phyloP scores from a whole-genome alignment of 306 rosid species.

The Cyamopsis tetragonoloba region DNA sequence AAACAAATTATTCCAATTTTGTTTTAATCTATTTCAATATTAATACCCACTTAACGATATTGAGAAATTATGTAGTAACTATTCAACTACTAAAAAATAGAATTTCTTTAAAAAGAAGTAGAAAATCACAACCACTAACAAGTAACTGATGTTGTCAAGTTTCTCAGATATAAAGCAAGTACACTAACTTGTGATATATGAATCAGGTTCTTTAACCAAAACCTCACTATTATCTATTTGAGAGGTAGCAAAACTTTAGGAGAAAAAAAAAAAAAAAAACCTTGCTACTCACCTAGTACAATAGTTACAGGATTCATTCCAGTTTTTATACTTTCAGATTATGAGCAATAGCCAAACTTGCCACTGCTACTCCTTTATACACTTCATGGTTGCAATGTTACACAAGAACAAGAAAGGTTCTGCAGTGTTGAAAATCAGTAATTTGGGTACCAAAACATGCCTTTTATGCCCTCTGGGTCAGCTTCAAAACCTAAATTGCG shows the following conservation, averaged over 20 bases:
- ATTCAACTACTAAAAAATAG: background rate
- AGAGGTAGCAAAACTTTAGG: background rate
- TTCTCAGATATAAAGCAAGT: background rate
- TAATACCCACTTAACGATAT: too few species aligned
- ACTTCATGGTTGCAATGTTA: constrained; percentile 10
- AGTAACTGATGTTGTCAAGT: background rate
- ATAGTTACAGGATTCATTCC: constrained; percentile 22
- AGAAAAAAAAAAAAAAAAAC: background rate
- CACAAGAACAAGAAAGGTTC: constrained; percentile 10
- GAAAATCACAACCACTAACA: background rate
- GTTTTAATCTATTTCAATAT: too few species aligned
- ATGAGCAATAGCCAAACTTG: background rate
- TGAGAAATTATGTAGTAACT: too few species aligned
- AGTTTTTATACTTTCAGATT: constrained; percentile 17
- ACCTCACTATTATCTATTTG: constrained; percentile 4
- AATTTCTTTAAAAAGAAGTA: background rate
- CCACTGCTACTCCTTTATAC: constrained; percentile 1
- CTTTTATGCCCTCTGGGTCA: constrained; percentile 97
- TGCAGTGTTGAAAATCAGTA: constrained; percentile 29
- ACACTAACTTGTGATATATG: background rate
- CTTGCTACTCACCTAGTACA: constrained; percentile 11
- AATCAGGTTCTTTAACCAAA: background rate
- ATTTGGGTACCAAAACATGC: constrained; percentile 95
- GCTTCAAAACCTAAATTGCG: constrained; percentile 89
- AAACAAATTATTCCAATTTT: too few species aligned